Base-by-base conservation (phyloP, 2,329 filamentous ascomycete species). In the Pseudogymnoascus verrucosus region DNA sequence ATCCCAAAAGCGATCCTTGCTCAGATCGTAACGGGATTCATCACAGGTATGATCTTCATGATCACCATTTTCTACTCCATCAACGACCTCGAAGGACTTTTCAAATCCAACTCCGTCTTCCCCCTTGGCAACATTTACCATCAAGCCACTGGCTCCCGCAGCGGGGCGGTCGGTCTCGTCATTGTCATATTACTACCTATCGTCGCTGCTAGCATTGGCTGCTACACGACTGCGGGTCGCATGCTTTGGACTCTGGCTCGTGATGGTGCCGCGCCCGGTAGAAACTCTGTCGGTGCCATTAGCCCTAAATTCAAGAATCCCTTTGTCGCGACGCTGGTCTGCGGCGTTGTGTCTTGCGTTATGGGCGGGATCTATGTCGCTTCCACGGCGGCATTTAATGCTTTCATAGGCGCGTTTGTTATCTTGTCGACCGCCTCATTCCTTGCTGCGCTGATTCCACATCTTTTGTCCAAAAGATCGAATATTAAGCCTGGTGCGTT, bases 41-140 rank as follows among this genome's bases (percentile, higher is more conserved):
- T 81, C 8, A 81, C 84, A 0, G 79, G 82, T 0, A 78, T 86
- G 21, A 72, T 76, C 63, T 83, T 83, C 65, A 73, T 83, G 1
- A 75, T 84, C 12, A 74, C 81, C 39, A 75, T 83, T 65, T 78
- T 88, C 74, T 87, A 88, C 74, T 74, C 79, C 65, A 83, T 86
- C 66, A 78, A 76, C 61, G 74, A 82, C 68, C 78, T 86, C 65
- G 78, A 84, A 68, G 78, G 79, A 21, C 79, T 86, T 54, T 77
- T 84, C 57, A 71, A 75, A 6, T 76, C 79, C 16, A 75, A 76
- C 63, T 80, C 80, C 34, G 74, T 79, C 2, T 88, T 86, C 68
- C 88, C 88, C 0, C 82, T 89, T 11, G 83, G 85, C 5, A 83
- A 86, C 62, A 86, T 90, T 64, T 90, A 89, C 72, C 78, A 72